Evolutionary conservation across 2,329 filamentous ascomycete species (phyloP), one percentile per base, ranked within the genome.

Genomic region (Capronia epimyces): DNA sequence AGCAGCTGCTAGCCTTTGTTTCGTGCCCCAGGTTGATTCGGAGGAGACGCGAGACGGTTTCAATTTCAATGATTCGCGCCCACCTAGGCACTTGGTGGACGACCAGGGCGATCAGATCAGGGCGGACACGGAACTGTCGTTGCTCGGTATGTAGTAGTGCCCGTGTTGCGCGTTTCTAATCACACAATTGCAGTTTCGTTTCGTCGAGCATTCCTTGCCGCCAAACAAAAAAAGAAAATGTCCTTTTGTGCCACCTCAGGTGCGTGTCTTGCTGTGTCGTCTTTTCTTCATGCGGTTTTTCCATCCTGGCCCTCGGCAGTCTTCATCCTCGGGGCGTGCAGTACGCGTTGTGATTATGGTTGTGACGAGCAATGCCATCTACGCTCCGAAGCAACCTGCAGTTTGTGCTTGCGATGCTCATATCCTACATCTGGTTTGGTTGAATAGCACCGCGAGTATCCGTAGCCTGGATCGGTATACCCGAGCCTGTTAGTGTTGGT

Each of bases 81-180:
- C 24, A 12, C n/a, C 16, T 20, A 13, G 12, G 15, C 10, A 34
- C 18, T 18, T 37, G 34, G 8, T 20, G 7, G 34, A 3, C 7
- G 15, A 18, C 20, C 34, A 9, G 29, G 29, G 7, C 20, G 18
- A 20, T 8, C 15, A 18, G 15, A 12, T 7, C 31, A 21, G 39
- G 16, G 39, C 10, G 10, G 41, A 27, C 16, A n/a, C n/a, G 12
- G n/a, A 43, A 15, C 21, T 42, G 39, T 42, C 39, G 20, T 42
- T n/a, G 9, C 13, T 25, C n/a, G 49, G 49, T 51, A 51, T 46
- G 49, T 51, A 51, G 49, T 51, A 51, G 49, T 43, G 37, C 43
- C 49, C 43, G 39, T 22, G 16, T 43, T 43, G 15, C 37, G 40
- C 29, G n/a, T 43, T 37, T 47, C 48, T 50, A 46, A 50, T 50